Evolutionary conservation across 2,329 filamentous ascomycete species (phyloP), one percentile per base, ranked within the genome.

Genomic region (Microcyclospora tardicrescens): DNA sequence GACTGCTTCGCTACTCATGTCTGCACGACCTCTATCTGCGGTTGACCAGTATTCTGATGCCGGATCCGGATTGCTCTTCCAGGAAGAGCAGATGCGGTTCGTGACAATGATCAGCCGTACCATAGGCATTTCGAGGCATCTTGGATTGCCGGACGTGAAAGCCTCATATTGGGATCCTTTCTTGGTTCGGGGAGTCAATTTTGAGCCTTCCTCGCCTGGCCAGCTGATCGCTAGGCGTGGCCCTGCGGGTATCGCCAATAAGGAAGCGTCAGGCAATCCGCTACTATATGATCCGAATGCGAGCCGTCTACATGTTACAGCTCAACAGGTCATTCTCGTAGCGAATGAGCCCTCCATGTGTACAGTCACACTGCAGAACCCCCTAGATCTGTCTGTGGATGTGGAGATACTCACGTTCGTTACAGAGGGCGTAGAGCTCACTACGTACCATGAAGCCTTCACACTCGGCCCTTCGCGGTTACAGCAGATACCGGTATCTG

Each of bases 91-190:
- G 61, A 67, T 82, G 15, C 77, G 82, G 16, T 67, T 96, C n/a
- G 71, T 79, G 34, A 83, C 82, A 33, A 94, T 89, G 49, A 87
- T 98, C 42, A 76, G 79, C 28, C 81, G 89, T 45, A 94, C 87
- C 0, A 76, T 87, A 24, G 75, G 71, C 27, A 75, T 91, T n/a
- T 80, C 83, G 1, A 75, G 74, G 43, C 79, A 82, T 42, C 62
- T 95, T 16, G 86, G 86, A 1, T 64, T 86, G 19, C 65, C 72
- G 5, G 64, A 80, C 40, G 61, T 89, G 32, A 71, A 77, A 37
- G 86, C 85, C 5, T 82, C 91, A 49, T 98, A 95, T 56, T 98
- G 91, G 91, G 91, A 98, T 58, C 85, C 94, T 53, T 96, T 96
- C 51, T 67, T 98, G 8, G 72, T 98, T 34, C 78, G 91, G 36